Evolutionary conservation across 2,329 filamentous ascomycete genomes (phyloP), one percentile per base, ranked within the genome.

Genomic region (Alternaria sp.): DNA sequence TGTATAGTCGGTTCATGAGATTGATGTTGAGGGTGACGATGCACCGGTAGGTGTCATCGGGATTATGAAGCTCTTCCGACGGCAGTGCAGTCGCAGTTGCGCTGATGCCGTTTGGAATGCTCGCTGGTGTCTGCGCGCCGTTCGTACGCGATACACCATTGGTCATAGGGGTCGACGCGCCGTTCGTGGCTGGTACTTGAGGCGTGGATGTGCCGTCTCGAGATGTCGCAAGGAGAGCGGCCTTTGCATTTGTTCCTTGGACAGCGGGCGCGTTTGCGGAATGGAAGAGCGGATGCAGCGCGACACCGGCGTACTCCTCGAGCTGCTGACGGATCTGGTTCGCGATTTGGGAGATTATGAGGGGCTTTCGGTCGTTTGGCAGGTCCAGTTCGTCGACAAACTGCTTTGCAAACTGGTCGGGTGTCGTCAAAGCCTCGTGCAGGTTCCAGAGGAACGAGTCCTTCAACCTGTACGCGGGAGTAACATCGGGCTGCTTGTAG

Each of bases 381-480:
- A 99, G 86, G 76, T 99, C 95, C 42, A 99, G 85, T 75, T 99
- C 95, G 66, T 96, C 92, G 1, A 96, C 94, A 67, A 98, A 88
- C 2, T 87, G 89, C 69, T 91, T 87, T n/a, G 95, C 95, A 76
- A 98, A 99, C 74, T 96, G 91, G 74, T 99, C 95, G 1, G 95
- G 96, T 0, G 95, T 99, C 52, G 94, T 91, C 59, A 97, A 83
- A 0, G 92, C 91, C 81, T 99, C 95, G 79, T 98, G 94, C 14
- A 99, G 85, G 72, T 99, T 99, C 95, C 95, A 99, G 53, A 97
- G 81, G 72, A 99, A 98, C n/a, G 92, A 91, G 71, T 99, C 95
- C 72, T 96, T 93, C 58, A 99, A 84, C 64, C 95, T 88, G 79
- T 93, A 97, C 3, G 92, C 91, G 1, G 93, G 89, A 14, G 93